Conservation (phyloP, 164 flowering plant genomes). For the Umbellularia californica region DNA sequence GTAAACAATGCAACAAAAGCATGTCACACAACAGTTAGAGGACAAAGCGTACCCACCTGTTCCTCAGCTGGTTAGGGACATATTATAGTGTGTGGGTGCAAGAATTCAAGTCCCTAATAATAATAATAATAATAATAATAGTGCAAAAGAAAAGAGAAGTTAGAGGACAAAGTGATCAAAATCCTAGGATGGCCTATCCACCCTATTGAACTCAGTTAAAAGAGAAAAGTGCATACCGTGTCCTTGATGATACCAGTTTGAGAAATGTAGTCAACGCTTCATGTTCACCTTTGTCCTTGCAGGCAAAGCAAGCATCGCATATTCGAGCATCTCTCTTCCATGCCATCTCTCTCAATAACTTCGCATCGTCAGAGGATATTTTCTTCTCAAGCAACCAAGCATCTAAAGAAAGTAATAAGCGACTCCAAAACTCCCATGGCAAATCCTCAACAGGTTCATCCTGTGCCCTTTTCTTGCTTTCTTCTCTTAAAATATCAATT, state of each 20-base stretch:
- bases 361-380: slow-evolving; percentile 56
- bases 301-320: slow-evolving; percentile 54
- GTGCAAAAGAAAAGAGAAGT: too few relatives aligned
- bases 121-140: too few relatives aligned
- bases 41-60: background rate
- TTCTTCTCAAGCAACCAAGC: slow-evolving; percentile 93
- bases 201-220: background rate
- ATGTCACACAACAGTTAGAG: background rate
- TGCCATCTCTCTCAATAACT: slow-evolving; percentile 70
- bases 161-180: background rate
- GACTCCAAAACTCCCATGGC: slow-evolving; percentile 97
- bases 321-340: slow-evolving; percentile 75
- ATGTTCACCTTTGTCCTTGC: slow-evolving; percentile 60
- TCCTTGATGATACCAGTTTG: slow-evolving; percentile 45
- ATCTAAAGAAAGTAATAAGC: slow-evolving; percentile 66
- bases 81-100: too few relatives aligned
- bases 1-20: slow-evolving; percentile 25
- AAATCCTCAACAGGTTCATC: slow-evolving; percentile 66
- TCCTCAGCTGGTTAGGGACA: too few relatives aligned
- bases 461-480: slow-evolving; percentile 51
- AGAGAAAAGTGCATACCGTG: slow-evolving; percentile 37
- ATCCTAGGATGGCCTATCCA: background rate
- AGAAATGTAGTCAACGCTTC: slow-evolving; percentile 55
- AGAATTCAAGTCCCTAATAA: too few relatives aligned
- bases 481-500: slow-evolving; percentile 59